A percentile compares a stretch with the other conserved stretches of the same genome.
Conservation (phyloP, 2,329 filamentous ascomycete species). For the Oidium heveae region DNA sequence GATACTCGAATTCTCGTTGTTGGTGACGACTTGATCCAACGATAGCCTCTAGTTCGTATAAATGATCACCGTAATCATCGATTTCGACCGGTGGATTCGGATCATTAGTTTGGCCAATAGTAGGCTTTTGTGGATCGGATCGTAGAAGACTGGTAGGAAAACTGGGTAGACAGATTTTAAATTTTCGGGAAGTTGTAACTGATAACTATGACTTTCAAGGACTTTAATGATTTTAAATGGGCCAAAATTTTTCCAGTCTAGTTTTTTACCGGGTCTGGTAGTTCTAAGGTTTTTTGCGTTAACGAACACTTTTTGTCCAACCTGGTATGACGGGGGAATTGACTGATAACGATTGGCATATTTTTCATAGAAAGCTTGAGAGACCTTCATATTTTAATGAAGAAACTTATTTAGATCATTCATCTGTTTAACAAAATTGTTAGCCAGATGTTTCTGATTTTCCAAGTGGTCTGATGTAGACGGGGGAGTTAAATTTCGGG, state of each 20-base stretch:
- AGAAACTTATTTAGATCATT: not conserved
- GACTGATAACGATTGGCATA: not conserved
- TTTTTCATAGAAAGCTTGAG: not conserved
- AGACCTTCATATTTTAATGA: constrained; percentile 1
- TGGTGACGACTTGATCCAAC: not conserved
- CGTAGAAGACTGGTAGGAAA: constrained; percentile 1
- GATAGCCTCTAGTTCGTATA: too few species aligned
- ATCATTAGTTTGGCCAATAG: not conserved
- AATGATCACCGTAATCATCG: too few species aligned
- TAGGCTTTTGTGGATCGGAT: not conserved
- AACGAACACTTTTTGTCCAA: not conserved
- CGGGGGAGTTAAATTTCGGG: too few species aligned
- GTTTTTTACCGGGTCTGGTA: not conserved
- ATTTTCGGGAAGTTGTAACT: constrained; percentile 1
- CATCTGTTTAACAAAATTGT: too few species aligned
- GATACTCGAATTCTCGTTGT: not conserved
- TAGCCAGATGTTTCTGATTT: too few species aligned
- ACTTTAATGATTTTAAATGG: constrained; percentile 1
- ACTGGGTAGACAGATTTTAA: constrained; percentile 1
- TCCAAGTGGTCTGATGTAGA: too few species aligned
- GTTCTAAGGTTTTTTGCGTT: constrained; percentile 1
- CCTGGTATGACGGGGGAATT: not conserved
- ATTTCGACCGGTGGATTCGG: too few species aligned
- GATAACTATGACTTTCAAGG: not conserved
- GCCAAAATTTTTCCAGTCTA: constrained; percentile 1